These are phyloP conservation scores for Juncus effusus DNA, from an alignment of 176 grass and related monocot genomes.

Conservation along the genomic window DNA sequence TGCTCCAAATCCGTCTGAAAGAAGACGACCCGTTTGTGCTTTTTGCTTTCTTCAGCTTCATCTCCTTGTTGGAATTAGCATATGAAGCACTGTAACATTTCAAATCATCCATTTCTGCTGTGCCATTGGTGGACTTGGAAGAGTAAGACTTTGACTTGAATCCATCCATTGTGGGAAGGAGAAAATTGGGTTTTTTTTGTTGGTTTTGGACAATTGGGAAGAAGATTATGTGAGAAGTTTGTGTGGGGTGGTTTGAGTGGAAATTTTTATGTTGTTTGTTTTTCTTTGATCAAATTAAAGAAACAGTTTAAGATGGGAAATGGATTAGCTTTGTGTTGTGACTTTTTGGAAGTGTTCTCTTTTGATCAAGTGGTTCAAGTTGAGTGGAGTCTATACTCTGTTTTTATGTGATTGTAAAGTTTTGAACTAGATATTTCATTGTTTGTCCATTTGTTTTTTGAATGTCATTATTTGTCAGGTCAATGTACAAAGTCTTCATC, in stretches of 20 bases:
- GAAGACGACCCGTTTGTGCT: conserved; percentile 26
- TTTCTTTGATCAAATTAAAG: neutral
- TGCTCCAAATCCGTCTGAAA: conserved; percentile 32
- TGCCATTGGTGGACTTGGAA: neutral
- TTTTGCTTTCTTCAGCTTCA: conserved; percentile 32
- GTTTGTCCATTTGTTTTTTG: too few species aligned
- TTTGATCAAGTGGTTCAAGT: conserved; percentile 7
- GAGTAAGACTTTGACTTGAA: conserved; percentile 26
- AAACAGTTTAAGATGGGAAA: conserved; percentile 9
- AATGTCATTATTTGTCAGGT: too few species aligned
- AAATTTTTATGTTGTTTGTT: neutral
- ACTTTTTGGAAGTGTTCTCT: conserved; percentile 19
- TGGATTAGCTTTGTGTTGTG: conserved; percentile 7
- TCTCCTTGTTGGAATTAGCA: conserved; percentile 34
- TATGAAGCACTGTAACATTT: conserved; percentile 38
- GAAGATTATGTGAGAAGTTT: neutral
- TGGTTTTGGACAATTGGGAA: neutral
- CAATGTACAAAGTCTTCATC: too few species aligned
- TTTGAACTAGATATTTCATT: neutral
- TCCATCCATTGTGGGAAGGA: conserved; percentile 17
- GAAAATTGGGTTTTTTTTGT: neutral
- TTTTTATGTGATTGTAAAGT: neutral
- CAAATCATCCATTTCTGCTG: conserved; percentile 16
- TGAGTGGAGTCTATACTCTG: neutral
- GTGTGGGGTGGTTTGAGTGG: neutral